These are phyloP conservation scores for Boletales sp. DNA, from an alignment of 768 basidiomycete species.

Conservation along the genomic window DNA sequence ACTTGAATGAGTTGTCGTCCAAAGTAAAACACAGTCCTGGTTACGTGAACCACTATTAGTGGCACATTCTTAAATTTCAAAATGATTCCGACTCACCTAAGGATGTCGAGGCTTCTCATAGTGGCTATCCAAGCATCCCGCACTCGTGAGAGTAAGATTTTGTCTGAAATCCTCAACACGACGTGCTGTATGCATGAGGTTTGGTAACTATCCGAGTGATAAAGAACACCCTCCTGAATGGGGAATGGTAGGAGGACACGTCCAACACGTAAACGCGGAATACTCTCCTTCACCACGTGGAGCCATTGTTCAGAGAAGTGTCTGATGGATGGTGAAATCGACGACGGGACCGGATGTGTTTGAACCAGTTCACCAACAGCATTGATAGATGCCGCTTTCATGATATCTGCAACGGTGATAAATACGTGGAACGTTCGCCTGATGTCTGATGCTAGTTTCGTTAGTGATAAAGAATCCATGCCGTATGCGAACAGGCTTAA, in stretches of 20 bases:
- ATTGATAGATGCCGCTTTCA: constrained; percentile 22
- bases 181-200: constrained; percentile 46
- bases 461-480: constrained; percentile 30
- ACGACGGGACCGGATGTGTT: neutral
- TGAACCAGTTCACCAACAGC: constrained; percentile 18
- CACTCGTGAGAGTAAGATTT: constrained; percentile 20
- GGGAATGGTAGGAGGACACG: constrained; percentile 41
- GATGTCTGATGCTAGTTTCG: constrained; percentile 21
- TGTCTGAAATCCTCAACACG: constrained; percentile 27
- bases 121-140: constrained; percentile 34
- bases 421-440: constrained; percentile 13
- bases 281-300: constrained; percentile 4
- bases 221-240: constrained; percentile 46
- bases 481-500: constrained; percentile 33
- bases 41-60: neutral
- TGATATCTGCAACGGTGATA: constrained; percentile 29
- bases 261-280: constrained; percentile 5
- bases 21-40: constrained; percentile 32
- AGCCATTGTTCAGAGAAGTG: constrained; percentile 19
- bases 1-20: constrained; percentile 27
- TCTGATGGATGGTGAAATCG: neutral
- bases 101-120: constrained; percentile 23
- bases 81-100: constrained; percentile 19
- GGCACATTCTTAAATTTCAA: neutral
- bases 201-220: constrained; percentile 35